These are phyloP conservation scores for Pyrus bretschneideri DNA, from an alignment of 306 rosid genomes.

Conservation along the genomic window DNA sequence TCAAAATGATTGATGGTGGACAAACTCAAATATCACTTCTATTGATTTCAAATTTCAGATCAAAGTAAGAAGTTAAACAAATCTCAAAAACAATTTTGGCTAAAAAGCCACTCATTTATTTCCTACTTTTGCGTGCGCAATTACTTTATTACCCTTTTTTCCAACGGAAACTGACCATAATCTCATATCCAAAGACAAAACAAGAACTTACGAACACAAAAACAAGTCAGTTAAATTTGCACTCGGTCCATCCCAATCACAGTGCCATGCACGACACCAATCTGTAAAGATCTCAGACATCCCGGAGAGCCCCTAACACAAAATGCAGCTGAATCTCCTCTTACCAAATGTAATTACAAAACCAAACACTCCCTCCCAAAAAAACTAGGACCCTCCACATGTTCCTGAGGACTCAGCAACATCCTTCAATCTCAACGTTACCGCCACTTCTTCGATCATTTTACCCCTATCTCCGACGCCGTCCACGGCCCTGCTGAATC, in stretches of 20 bases:
- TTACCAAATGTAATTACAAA: slow-evolving; percentile 9
- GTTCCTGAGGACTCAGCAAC: slow-evolving; percentile 80
- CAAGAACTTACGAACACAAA: background rate
- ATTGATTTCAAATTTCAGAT: too few species aligned
- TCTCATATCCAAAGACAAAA: background rate
- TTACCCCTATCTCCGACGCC: slow-evolving; percentile 62
- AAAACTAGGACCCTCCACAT: slow-evolving; percentile 30
- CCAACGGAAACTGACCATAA: background rate
- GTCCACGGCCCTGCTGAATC: slow-evolving; percentile 66
- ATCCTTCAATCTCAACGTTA: slow-evolving; percentile 56
- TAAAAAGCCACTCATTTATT: background rate
- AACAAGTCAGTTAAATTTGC: background rate
- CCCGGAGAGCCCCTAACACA: background rate
- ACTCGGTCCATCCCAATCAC: slow-evolving; percentile 2
- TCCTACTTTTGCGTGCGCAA: background rate
- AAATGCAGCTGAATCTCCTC: slow-evolving; percentile 3
- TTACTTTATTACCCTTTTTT: background rate
- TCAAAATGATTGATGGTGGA: too few species aligned
- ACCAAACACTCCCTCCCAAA: background rate
- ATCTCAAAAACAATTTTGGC: fast-evolving
- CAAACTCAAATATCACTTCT: fast-evolving
- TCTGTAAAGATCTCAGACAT: background rate
- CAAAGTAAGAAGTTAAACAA: fast-evolving
- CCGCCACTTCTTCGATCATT: slow-evolving; percentile 60
- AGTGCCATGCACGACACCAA: background rate